Evolutionary conservation across 164 flowering plant species (phyloP), one percentile per base, ranked within the genome.

Genomic region (Stephania cephalantha): DNA sequence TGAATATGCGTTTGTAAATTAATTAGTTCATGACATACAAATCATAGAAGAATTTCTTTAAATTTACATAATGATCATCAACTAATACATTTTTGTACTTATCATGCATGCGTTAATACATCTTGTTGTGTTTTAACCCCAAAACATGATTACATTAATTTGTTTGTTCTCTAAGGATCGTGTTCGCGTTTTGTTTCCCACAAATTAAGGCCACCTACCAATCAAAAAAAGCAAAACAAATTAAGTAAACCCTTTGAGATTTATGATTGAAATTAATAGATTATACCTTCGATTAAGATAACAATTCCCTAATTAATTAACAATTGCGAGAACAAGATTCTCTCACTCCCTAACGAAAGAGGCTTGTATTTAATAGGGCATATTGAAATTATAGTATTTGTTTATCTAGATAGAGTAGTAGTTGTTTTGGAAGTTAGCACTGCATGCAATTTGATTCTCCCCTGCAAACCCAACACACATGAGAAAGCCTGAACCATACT

Each of bases 381-480:
- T 67, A 22, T 31, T 35, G 44, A 46, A 44, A 18, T 44, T 18
- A 25, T 25, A 17, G 45, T 11, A 35, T 31, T 17, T 68, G 9
- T 72, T 61, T 63, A 44, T n/a, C 45, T 7, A 12, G 25, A 73
- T 50, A 25, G 15, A 45, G 29, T 4, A n/a, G 44, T 6, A 63
- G 68, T 45, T n/a, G 68, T 20, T 65, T 73, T 64, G 70, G 69
- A 73, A 45, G 70, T 20, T 64, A 20, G 46, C 42, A 35, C 42
- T 64, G 70, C 55, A 73, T 64, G 70, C 55, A 73, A 64, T 44
- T 73, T 73, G 75, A 73, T 73, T 73, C 75, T 65, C 35, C 29
- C 50, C 25, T 9, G 6, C 52, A 46, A 48, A 46, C 73, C 52
- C 46, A 69, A 48, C 68, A 65, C 17, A 58, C 5, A n/a, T 58